Base-by-base conservation (phyloP, 2,329 filamentous ascomycete genomes). In the Gliomastix tumulicola region DNA sequence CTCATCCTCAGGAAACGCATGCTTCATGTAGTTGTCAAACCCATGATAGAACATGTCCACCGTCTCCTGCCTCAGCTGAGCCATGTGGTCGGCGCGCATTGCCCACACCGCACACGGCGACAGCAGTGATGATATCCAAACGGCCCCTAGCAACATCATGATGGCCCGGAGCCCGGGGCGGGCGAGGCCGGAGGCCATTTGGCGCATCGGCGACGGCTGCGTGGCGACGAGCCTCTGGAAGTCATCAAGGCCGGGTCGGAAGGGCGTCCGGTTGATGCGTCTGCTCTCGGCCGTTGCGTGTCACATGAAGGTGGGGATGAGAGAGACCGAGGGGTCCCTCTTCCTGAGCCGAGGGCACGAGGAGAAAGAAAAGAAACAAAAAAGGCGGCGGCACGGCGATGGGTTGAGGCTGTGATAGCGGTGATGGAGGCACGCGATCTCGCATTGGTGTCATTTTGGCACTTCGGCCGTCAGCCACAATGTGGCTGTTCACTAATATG, bases 1-100 rank as follows among this genome's bases (percentile, higher is more conserved):
- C 74, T 92, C 92, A 54, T 98, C 92, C 60, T 97, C 92, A 11
- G 92, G 92, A 54, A 96, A 98, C 40, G 89, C 92, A 60, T 94
- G 73, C 46, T 76, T 65, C 81, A 96, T 92, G 67, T 98, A 98
- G 60, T 90, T 94, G 63, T 89, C 81, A 66, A 82, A 97, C 41
- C 92, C 92, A 69, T 98, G 92, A 60, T 94, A 95, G 68, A 97
- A 97, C 74, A 97, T 88, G 48, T 86, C 73, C 40, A 79, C 74
- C 10, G 77, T 79, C 40, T 79, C 71, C 45, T 66, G 68, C 36
- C 78, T 70, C 49, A 82, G 57, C 48, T 71, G 63, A 34, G 68
- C 65, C 41, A 81, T 63, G 48, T 65, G 68, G 41, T 65, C 65
- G n/a, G 69, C 61, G 28, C 67, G 67, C 76, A 82, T 81, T 23